phyloP scores from a whole-genome alignment of 441 rosid genomes.

The Pelargonium citronellum region DNA sequence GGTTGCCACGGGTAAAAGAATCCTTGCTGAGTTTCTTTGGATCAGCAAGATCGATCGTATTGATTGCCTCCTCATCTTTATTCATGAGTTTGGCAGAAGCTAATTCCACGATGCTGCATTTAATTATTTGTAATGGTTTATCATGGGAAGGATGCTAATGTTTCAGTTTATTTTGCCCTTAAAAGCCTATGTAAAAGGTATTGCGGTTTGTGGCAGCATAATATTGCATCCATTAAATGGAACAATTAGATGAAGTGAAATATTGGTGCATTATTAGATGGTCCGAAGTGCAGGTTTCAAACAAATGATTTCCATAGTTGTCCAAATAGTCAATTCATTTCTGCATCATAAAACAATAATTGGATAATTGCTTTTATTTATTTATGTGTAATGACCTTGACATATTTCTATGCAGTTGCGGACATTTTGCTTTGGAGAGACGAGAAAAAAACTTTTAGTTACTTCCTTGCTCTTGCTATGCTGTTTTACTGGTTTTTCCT shows the following conservation, averaged over 20 bases:
- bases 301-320: neutral
- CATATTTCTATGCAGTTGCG: slow-evolving; percentile 55
- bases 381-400: slow-evolving; percentile 13
- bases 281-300: neutral
- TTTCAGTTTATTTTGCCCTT: neutral
- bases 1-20: neutral
- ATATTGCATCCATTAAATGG: neutral
- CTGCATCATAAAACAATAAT: neutral
- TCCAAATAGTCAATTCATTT: neutral
- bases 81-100: slow-evolving; percentile 5
- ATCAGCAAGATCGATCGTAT: no score
- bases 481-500: slow-evolving; percentile 77
- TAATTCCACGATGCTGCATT: slow-evolving; percentile 14
- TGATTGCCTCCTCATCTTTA: neutral
- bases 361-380: neutral
- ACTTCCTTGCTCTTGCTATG: slow-evolving; percentile 44
- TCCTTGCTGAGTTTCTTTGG: neutral
- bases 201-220: neutral
- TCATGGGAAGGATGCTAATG: neutral
- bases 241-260: neutral
- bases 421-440: slow-evolving; percentile 90
- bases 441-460: slow-evolving; percentile 69
- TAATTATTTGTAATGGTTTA: neutral
- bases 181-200: neutral
- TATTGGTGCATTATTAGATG: neutral